These are phyloP conservation scores for Mycena latifolia DNA, from an alignment of 768 basidiomycete species.

Conservation along the genomic window DNA sequence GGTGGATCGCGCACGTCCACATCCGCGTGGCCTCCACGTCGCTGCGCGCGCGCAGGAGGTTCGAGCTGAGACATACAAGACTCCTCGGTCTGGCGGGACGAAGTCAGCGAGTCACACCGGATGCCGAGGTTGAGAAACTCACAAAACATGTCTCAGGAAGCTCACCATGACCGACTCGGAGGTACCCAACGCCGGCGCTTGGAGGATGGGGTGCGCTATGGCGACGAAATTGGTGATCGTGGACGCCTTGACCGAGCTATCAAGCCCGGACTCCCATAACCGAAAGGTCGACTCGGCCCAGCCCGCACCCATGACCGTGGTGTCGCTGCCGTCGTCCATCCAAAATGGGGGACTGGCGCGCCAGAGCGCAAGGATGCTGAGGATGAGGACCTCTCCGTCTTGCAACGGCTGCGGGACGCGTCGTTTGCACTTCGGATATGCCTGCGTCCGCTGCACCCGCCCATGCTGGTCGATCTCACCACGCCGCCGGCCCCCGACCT, in stretches of 20 bases:
- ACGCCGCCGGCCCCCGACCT: constrained; percentile 66
- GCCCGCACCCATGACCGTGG: constrained; percentile 53
- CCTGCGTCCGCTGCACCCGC: constrained; percentile 62
- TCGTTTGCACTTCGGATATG: constrained; percentile 73
- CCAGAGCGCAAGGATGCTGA: constrained; percentile 80
- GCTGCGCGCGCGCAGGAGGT: constrained; percentile 68
- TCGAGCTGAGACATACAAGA: constrained; percentile 64
- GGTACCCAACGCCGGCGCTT: constrained; percentile 51
- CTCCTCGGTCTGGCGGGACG: constrained; percentile 51
- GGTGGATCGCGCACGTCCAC: constrained; percentile 75
- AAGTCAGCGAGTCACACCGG: constrained; percentile 21
- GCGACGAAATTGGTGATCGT: constrained; percentile 63
- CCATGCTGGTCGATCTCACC: constrained; percentile 73
- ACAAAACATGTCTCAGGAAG: constrained; percentile 64
- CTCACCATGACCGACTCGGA: constrained; percentile 38
- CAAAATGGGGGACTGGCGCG: constrained; percentile 68
- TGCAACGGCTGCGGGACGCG: constrained; percentile 66
- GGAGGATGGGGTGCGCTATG: constrained; percentile 57
- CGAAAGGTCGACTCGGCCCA: constrained; percentile 64
- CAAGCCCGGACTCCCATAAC: constrained; percentile 73
- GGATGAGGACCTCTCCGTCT: constrained; percentile 77
- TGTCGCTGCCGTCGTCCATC: constrained; percentile 51
- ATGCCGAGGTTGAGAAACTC: constrained; percentile 33
- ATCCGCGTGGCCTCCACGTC: constrained; percentile 75
- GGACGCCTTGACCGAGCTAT: constrained; percentile 75